These are phyloP conservation scores for Botryosphaeria dothidea DNA, from an alignment of 2,329 filamentous ascomycete species.

Conservation along the genomic window DNA sequence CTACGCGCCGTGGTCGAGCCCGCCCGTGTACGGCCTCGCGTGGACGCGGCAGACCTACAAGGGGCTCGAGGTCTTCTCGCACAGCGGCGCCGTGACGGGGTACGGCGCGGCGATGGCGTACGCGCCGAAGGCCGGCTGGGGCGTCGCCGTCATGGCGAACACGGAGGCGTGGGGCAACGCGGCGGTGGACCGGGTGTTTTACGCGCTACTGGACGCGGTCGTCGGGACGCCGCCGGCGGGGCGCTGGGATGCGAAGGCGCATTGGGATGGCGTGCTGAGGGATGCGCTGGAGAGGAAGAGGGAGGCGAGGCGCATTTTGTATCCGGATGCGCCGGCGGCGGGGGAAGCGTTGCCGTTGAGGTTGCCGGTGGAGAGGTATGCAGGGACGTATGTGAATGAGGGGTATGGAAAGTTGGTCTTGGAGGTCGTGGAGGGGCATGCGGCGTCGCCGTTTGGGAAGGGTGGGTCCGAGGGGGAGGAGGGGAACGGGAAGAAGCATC, in stretches of 20 bases:
- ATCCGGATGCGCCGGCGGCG: not conserved
- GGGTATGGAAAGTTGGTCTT: slow-evolving; percentile 9
- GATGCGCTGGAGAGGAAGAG: not conserved
- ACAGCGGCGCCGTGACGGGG: slow-evolving; percentile 10
- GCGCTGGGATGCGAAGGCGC: not conserved
- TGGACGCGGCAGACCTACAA: slow-evolving; percentile 1
- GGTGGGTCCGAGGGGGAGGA: not conserved
- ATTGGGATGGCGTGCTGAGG: not conserved
- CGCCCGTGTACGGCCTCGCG: slow-evolving; percentile 6
- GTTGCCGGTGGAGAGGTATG: not conserved
- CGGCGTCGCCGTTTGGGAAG: not conserved
- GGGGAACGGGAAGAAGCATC: not conserved
- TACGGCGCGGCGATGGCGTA: slow-evolving; percentile 3
- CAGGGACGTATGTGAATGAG: not conserved
- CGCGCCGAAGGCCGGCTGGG: not conserved
- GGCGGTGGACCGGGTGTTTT: not conserved
- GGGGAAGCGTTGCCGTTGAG: not conserved
- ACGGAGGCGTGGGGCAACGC: not conserved
- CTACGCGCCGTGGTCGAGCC: not conserved
- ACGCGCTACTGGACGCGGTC: not conserved
- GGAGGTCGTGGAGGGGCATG: not conserved
- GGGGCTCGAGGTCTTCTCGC: not conserved
- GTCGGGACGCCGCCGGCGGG: not conserved
- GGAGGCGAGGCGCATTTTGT: not conserved
- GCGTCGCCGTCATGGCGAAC: slow-evolving; percentile 9